Base-by-base conservation (phyloP, 2,329 filamentous ascomycete species). In the Colletotrichum godetiae region DNA sequence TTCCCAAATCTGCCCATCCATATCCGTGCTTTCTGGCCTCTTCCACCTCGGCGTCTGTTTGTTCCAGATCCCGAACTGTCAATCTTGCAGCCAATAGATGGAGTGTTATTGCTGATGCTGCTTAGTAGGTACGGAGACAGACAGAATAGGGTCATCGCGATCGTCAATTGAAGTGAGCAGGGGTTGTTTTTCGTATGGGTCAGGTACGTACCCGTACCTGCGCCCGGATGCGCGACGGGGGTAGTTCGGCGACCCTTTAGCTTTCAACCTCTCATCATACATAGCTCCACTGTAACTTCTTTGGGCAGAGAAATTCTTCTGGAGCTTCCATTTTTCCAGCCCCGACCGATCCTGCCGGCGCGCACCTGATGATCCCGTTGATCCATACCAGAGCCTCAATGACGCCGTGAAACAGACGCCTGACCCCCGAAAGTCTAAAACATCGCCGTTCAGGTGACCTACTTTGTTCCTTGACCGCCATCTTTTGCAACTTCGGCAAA, bases 301-400 rank as follows among this genome's bases (percentile, higher is more conserved):
- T 55, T 42, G 29, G 31, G 55, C 62, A 24, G 31, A 58, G 55
- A 69, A 73, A 73, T 64, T 73, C 67, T 70, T 65, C 60, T 70
- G 70, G 60, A 70, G 70, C 70, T 64, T 73, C 55, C 27, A 53
- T 73, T 70, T 70, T 73, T 56, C 70, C 55, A 73, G 67, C 29
- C 46, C 70, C 66, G 69, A 59, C 58, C 66, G 46, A 73, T 56
- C 22, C 46, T 60, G 55, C 60, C 67, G 35, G 53, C 55, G 52
- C 55, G 60, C 66, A 70, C 59, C 70, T 65, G 46, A 64, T 65
- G 70, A 70, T 70, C 55, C 70, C 29, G 55, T 68, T 60, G 60
- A 65, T 70, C 67, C 19, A 57, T 35, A 27, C 70, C 33, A 70
- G 60, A 65, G 35, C 67, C 55, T 65, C 67, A 70, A 70, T 73